These are phyloP conservation scores for Ceratocystis eucalypticola DNA, from an alignment of 2,329 filamentous ascomycete species.

Conservation along the genomic window DNA sequence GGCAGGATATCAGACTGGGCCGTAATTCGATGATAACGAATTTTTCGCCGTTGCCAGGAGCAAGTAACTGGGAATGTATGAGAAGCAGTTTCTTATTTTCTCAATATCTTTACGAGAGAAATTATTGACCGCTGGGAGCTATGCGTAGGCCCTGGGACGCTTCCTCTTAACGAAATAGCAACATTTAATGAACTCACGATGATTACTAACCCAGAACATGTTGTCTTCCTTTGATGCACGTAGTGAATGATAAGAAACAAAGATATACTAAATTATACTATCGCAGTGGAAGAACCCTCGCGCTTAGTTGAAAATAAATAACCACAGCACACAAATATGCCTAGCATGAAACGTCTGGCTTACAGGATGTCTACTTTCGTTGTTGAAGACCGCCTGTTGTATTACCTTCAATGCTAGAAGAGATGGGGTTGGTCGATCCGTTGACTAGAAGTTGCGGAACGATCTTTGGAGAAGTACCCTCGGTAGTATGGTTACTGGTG, in stretches of 20 bases:
- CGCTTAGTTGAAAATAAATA: not conserved
- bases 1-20: constrained; percentile 64
- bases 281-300: no score
- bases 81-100: not conserved
- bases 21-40: constrained; percentile 51
- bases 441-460: not conserved
- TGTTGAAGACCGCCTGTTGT: constrained; percentile 5
- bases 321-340: not conserved
- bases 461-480: constrained; percentile 4
- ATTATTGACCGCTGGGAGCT: not conserved
- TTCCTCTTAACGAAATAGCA: not conserved
- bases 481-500: not conserved
- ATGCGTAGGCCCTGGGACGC: not conserved
- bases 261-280: no score
- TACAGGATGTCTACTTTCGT: constrained; percentile 4
- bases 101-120: not conserved
- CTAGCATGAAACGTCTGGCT: not conserved
- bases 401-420: constrained; percentile 11
- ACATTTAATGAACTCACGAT: constrained; percentile 2
- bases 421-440: not conserved
- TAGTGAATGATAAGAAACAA: not conserved
- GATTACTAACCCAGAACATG: not conserved
- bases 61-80: no score
- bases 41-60: not conserved
- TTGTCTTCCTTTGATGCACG: not conserved